A percentile compares a stretch with the other conserved stretches of the same genome.
Evolutionary conservation across 1,139 yeast genomes (phyloP).

Genomic region (Pichia sorboxylosa): DNA sequence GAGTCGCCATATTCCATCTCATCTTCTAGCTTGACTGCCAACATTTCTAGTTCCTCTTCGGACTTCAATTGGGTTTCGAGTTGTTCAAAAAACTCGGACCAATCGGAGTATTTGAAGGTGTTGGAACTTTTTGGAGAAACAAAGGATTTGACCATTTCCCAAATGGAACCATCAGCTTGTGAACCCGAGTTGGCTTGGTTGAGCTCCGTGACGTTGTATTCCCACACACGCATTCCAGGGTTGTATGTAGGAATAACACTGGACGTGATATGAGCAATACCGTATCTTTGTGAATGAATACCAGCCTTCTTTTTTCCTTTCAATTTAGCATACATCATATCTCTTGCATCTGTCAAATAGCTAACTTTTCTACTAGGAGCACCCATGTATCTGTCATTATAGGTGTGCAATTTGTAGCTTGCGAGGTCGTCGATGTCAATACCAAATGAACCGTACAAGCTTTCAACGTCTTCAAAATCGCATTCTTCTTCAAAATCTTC

Average conservation of each 20-base stretch:
- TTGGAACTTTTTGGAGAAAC: not conserved
- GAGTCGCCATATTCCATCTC: conserved; percentile 1
- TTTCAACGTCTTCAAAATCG: conserved; percentile 9
- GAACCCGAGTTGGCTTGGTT: not conserved
- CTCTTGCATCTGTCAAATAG: conserved; percentile 48
- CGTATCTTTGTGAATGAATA: conserved; percentile 42
- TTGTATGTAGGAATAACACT: conserved; percentile 80
- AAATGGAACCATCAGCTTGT: not conserved
- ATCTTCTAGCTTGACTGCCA: conserved; percentile 4
- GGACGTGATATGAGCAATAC: conserved; percentile 59
- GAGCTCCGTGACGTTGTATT: conserved; percentile 54
- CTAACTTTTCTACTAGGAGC: conserved; percentile 51
- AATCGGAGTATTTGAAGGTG: conserved; percentile 17
- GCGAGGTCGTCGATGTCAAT: conserved; percentile 8
- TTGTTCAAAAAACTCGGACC: conserved; percentile 20
- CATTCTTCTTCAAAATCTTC: conserved; percentile 4
- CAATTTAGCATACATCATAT: conserved; percentile 36
- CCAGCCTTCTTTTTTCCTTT: conserved; percentile 38
- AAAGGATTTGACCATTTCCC: not conserved
- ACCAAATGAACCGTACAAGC: conserved; percentile 7
- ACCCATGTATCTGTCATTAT: conserved; percentile 35
- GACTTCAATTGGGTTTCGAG: conserved; percentile 23
- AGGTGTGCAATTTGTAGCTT: conserved; percentile 7
- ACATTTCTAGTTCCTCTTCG: conserved; percentile 12
- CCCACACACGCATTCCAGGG: conserved; percentile 78